These are phyloP conservation scores for Sisymbrium altissimum DNA, from an alignment of 345 rosid genomes.

Conservation along the genomic window DNA sequence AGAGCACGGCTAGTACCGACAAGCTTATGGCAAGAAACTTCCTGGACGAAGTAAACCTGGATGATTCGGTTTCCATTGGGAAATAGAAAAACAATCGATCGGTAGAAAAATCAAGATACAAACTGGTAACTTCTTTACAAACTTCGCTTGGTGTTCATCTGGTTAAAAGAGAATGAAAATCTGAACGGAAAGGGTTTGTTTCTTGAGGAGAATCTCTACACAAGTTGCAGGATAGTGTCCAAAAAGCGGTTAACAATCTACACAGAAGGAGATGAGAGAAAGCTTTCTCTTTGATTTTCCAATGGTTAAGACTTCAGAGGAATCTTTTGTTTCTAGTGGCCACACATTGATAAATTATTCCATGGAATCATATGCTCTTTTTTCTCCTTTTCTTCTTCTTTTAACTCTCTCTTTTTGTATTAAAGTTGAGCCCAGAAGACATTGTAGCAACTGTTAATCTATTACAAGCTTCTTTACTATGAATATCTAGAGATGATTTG, in stretches of 20 bases:
- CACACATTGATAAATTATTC: constrained; percentile 18
- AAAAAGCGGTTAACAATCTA: neutral
- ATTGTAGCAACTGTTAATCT: neutral
- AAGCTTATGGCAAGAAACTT: constrained; percentile 56
- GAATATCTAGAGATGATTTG: neutral
- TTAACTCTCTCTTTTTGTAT: neutral
- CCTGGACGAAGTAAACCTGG: constrained; percentile 42
- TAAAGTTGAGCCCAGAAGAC: neutral
- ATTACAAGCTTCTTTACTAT: neutral
- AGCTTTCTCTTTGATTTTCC: neutral
- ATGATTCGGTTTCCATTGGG: constrained; percentile 18
- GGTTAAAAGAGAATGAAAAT: neutral
- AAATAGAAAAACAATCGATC: neutral
- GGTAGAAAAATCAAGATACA: neutral
- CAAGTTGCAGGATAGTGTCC: constrained; percentile 11
- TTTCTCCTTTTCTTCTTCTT: neutral
- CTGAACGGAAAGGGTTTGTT: neutral
- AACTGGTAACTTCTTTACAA: constrained; percentile 14
- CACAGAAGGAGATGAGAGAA: constrained; percentile 11
- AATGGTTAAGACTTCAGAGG: neutral
- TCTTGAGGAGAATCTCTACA: constrained; percentile 6
- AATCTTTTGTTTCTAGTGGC: constrained; percentile 18
- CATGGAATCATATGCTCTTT: constrained; percentile 21
- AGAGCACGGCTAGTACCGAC: constrained; percentile 54
- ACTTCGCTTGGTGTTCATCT: constrained; percentile 5